A percentile compares a stretch with the other conserved stretches of the same genome.
phyloP scores from a whole-genome alignment of 805 yeast genomes.

The Priceomyces fermenticarens region DNA sequence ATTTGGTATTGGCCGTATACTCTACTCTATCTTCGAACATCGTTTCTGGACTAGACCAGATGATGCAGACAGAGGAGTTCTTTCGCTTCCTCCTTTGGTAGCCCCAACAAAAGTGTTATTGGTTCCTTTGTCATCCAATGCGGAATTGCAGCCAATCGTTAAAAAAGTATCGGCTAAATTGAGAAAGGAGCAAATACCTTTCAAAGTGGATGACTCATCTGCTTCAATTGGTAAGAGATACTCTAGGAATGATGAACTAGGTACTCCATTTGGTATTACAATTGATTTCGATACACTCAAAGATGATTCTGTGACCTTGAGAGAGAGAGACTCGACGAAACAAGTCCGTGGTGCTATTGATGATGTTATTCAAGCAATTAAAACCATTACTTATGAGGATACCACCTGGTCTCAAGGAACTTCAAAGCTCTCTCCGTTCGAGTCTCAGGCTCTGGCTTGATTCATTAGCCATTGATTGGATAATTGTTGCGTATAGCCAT shows the following conservation, averaged over 20 bases:
- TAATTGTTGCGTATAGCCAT: background rate
- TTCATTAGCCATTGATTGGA: background rate
- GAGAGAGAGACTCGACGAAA: constrained; percentile 95
- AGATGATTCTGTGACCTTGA: constrained; percentile 85
- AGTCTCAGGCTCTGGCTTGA: constrained; percentile 46
- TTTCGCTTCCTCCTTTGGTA: constrained; percentile 90
- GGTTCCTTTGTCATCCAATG: constrained; percentile 88
- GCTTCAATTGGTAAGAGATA: constrained; percentile 98
- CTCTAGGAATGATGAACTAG: constrained; percentile 96
- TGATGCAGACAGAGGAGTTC: constrained; percentile 75
- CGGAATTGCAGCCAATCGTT: constrained; percentile 73
- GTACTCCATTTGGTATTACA: constrained; percentile 98
- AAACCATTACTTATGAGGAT: constrained; percentile 71
- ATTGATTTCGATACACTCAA: constrained; percentile 90
- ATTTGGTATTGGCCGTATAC: constrained; percentile 96
- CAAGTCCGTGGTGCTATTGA: constrained; percentile 91
- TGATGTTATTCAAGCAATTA: constrained; percentile 68
- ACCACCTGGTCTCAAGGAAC: constrained; percentile 87
- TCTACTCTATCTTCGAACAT: constrained; percentile 92
- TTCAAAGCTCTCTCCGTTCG: constrained; percentile 65
- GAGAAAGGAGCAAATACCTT: constrained; percentile 81
- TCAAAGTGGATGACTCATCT: constrained; percentile 94
- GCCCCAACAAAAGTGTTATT: constrained; percentile 97
- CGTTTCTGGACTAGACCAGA: constrained; percentile 93
- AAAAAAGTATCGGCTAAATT: constrained; percentile 65